These are phyloP conservation scores for Sporothrix sp. DNA, from an alignment of 2,329 filamentous ascomycete genomes.

Conservation along the genomic window DNA sequence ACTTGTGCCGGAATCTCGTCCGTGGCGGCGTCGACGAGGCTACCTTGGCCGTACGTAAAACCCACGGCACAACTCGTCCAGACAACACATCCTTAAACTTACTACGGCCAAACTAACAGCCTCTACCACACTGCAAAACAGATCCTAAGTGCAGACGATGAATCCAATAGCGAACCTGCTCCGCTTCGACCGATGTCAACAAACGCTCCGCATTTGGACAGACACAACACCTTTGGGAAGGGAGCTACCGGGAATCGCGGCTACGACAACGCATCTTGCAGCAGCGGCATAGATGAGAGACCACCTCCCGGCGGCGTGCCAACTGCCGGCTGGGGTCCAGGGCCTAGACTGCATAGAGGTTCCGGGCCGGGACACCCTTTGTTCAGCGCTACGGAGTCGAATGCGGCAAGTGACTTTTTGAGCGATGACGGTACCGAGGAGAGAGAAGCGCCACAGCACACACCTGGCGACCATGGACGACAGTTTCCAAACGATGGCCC, in stretches of 20 bases:
- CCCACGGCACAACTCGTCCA: neutral
- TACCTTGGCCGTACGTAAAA: conserved; percentile 21
- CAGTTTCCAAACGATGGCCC: no score
- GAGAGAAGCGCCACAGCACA: no score
- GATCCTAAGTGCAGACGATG: conserved; percentile 31
- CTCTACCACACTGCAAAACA: neutral
- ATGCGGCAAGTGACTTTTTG: no score
- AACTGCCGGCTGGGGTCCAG: no score
- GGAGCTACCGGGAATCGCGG: no score
- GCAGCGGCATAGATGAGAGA: no score
- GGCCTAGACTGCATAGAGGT: no score
- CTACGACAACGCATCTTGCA: no score
- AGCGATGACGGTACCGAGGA: neutral
- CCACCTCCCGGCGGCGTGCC: no score
- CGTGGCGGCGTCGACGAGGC: conserved; percentile 38
- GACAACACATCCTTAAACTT: neutral
- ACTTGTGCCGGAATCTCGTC: conserved; percentile 39
- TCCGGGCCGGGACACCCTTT: no score
- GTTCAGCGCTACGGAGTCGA: neutral
- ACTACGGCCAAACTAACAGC: neutral
- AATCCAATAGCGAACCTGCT: conserved; percentile 9
- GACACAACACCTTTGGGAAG: no score
- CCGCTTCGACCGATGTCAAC: neutral
- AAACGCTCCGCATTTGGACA: neutral
- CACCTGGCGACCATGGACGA: no score